A percentile compares a stretch with the other conserved stretches of the same genome.
Evolutionary conservation across 1,284 basidiomycete species (phyloP).

Genomic region (Moesziomyces sp.): DNA sequence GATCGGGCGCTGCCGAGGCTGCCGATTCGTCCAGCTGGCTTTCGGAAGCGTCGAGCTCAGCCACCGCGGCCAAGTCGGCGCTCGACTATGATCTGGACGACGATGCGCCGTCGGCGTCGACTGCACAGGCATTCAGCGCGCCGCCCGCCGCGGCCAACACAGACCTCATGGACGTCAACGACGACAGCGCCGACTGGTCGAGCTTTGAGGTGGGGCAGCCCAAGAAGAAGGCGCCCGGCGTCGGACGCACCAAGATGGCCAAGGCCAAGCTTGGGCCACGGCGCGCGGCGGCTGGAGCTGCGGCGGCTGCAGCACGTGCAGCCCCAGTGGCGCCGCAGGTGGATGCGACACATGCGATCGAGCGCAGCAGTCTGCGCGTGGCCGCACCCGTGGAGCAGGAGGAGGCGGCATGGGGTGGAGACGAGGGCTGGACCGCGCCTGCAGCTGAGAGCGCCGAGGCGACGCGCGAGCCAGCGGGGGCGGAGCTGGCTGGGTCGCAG

Average conservation of each 20-base stretch:
- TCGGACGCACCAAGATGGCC: constrained; percentile 33
- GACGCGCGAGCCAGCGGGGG: constrained; percentile 2
- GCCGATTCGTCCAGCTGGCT: constrained; percentile 9
- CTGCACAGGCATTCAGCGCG: constrained; percentile 27
- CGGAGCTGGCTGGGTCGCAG: constrained; percentile 24
- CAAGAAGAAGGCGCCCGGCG: constrained; percentile 32
- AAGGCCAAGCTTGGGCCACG: constrained; percentile 39
- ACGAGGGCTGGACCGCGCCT: constrained; percentile 11
- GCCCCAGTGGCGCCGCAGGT: constrained; percentile 9
- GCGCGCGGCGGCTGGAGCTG: constrained; percentile 16
- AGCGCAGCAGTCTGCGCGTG: constrained; percentile 40
- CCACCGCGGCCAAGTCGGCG: constrained; percentile 16
- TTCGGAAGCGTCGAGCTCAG: constrained; percentile 6
- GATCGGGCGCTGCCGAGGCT: constrained; percentile 1
- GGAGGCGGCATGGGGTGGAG: constrained; percentile 34
- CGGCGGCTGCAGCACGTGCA: constrained; percentile 7
- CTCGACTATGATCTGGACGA: constrained; percentile 44
- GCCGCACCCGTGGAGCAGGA: constrained; percentile 19
- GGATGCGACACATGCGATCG: constrained; percentile 34
- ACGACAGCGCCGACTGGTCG: constrained; percentile 58
- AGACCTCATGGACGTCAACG: constrained; percentile 60
- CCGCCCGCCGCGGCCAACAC: constrained; percentile 1
- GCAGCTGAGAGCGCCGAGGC: not conserved
- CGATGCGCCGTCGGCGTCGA: constrained; percentile 24
- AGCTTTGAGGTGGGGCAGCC: constrained; percentile 50